A percentile compares a stretch with the other conserved stretches of the same genome.
Evolutionary conservation across 257 asterid species (phyloP).

Genomic region (Ilex aquifolium): DNA sequence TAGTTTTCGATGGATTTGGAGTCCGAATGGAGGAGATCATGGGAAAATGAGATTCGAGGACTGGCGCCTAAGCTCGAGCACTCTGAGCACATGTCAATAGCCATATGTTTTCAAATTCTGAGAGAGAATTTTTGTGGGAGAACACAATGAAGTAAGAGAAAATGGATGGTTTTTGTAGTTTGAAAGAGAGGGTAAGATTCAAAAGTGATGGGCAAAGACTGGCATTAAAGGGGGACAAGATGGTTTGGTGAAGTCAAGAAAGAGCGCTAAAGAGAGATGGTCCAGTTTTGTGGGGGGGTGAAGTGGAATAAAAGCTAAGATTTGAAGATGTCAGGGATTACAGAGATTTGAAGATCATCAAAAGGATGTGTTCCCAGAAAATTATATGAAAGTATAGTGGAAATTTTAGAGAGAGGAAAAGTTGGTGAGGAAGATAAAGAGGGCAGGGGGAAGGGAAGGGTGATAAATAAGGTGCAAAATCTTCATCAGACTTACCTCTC

Average conservation of each 20-base stretch:
- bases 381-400: neutral
- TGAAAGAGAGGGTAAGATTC: neutral
- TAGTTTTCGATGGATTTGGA: conserved; percentile 5
- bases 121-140: too few species aligned
- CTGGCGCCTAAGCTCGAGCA: conserved; percentile 21
- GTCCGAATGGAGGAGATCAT: conserved; percentile 20
- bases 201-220: too few species aligned
- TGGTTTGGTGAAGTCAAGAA: conserved; percentile 19
- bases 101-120: conserved; percentile 10
- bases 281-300: neutral
- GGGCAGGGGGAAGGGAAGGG: neutral
- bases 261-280: neutral
- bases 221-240: neutral
- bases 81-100: conserved; percentile 33
- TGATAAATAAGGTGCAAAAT: conserved; percentile 2
- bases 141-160: neutral
- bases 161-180: conserved; percentile 5
- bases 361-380: too few species aligned
- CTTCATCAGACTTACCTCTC: conserved; percentile 12
- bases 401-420: too few species aligned
- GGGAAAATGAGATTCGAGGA: conserved; percentile 45
- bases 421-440: neutral
- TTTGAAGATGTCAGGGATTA: neutral
- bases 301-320: neutral
- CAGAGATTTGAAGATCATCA: neutral